A percentile compares a stretch with the other conserved stretches of the same genome.
These are phyloP conservation scores for Arthrobotrys entomopaga DNA, from an alignment of 2,329 filamentous ascomycete species.

Conservation along the genomic window DNA sequence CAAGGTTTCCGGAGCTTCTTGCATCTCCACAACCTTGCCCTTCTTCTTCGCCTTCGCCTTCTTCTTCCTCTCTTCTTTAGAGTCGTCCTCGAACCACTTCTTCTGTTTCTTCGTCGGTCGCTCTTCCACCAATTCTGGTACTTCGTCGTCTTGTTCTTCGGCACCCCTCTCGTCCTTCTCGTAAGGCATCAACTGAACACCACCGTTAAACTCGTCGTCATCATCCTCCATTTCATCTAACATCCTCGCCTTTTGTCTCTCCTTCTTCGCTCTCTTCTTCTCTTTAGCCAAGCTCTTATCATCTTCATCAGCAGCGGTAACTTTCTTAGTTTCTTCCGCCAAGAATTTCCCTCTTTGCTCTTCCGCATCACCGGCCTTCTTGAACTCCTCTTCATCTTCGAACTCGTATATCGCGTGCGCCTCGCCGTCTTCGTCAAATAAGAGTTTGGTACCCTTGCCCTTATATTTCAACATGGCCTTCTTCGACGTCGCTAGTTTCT, in stretches of 20 bases:
- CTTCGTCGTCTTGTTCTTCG: constrained; percentile 59
- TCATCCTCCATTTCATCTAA: constrained; percentile 64
- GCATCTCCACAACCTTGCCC: constrained; percentile 65
- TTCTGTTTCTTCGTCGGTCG: constrained; percentile 70
- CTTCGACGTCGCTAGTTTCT: constrained; percentile 94
- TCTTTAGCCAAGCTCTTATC: constrained; percentile 84
- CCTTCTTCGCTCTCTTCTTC: constrained; percentile 79
- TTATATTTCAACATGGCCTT: constrained; percentile 93
- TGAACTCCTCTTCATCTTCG: constrained; percentile 84
- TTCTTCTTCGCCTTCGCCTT: constrained; percentile 63
- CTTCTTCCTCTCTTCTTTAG: constrained; percentile 67
- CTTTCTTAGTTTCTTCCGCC: constrained; percentile 76
- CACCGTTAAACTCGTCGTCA: constrained; percentile 58
- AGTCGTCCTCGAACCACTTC: constrained; percentile 83
- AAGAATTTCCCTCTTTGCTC: constrained; percentile 81
- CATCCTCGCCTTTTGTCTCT: constrained; percentile 77
- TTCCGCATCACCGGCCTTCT: constrained; percentile 76
- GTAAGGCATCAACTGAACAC: constrained; percentile 52
- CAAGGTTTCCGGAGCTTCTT: constrained; percentile 70
- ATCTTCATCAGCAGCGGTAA: constrained; percentile 77
- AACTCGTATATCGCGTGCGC: constrained; percentile 88
- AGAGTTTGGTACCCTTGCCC: constrained; percentile 82
- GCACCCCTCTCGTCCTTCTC: constrained; percentile 59
- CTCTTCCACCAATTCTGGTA: constrained; percentile 61
- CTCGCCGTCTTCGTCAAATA: constrained; percentile 92